These are phyloP conservation scores for Phyllosticta citribraziliensis DNA, from an alignment of 2,329 filamentous ascomycete species.

Conservation along the genomic window DNA sequence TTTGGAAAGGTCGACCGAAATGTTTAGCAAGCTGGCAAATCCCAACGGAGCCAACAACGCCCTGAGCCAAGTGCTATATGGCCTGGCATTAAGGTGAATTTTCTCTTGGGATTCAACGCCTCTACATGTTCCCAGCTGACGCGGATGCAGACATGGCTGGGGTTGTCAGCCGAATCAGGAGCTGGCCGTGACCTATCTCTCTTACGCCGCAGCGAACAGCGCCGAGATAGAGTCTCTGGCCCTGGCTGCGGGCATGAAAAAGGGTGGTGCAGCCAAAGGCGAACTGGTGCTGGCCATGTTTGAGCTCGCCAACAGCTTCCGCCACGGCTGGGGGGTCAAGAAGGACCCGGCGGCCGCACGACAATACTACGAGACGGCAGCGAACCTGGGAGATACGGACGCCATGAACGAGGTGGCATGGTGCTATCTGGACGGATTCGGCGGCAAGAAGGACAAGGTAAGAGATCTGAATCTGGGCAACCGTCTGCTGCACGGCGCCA, in stretches of 20 bases:
- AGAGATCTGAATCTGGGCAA: slow-evolving; percentile 30
- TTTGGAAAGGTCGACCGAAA: slow-evolving; percentile 65
- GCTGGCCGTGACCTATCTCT: slow-evolving; percentile 73
- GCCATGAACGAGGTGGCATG: slow-evolving; percentile 95
- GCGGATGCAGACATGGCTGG: slow-evolving; percentile 71
- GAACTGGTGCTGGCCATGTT: slow-evolving; percentile 95
- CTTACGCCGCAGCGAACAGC: slow-evolving; percentile 80
- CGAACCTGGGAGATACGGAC: slow-evolving; percentile 91
- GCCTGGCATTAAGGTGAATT: slow-evolving; percentile 72
- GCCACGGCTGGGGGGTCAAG: slow-evolving; percentile 85
- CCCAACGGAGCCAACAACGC: slow-evolving; percentile 81
- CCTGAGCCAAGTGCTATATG: slow-evolving; percentile 90
- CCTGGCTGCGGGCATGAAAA: slow-evolving; percentile 77
- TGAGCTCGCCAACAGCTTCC: slow-evolving; percentile 85
- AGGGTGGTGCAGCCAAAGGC: slow-evolving; percentile 88
- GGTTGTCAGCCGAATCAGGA: slow-evolving; percentile 65
- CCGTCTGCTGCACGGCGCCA: not conserved
- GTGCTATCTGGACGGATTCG: slow-evolving; percentile 96
- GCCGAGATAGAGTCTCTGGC: slow-evolving; percentile 79
- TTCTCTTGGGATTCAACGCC: not conserved
- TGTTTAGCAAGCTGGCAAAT: slow-evolving; percentile 79
- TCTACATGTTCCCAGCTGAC: not conserved
- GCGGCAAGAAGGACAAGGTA: slow-evolving; percentile 97
- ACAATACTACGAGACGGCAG: slow-evolving; percentile 95
- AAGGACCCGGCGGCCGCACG: slow-evolving; percentile 77